Conservation (phyloP, 108 stramenopile genomes). For the Chaetoceros tenuissimus region DNA sequence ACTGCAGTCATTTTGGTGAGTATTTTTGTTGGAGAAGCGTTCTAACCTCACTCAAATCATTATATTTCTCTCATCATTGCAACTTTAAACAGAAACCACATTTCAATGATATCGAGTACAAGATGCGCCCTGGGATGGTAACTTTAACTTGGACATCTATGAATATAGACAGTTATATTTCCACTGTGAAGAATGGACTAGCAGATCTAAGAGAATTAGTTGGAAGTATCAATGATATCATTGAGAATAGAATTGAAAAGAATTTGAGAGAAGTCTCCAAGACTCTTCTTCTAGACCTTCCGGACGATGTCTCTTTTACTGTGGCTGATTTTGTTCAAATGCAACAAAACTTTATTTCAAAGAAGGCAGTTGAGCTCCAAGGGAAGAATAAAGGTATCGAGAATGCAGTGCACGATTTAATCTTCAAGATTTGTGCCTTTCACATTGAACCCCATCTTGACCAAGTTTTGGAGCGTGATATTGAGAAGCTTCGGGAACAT, state of each 20-base stretch:
- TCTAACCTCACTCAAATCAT: too few species aligned
- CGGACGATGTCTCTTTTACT: constrained; percentile 74
- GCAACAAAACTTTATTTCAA: constrained; percentile 69
- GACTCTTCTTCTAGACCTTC: constrained; percentile 80
- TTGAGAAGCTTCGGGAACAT: constrained; percentile 71
- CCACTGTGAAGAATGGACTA: constrained; percentile 63
- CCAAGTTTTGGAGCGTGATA: constrained; percentile 47
- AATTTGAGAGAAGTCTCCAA: constrained; percentile 80
- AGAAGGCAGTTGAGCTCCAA: constrained; percentile 61
- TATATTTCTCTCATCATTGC: too few species aligned
- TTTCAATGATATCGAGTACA: constrained; percentile 90
- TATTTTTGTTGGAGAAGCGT: background rate
- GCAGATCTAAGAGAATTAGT: constrained; percentile 80
- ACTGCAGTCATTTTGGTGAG: constrained; percentile 62
- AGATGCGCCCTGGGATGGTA: constrained; percentile 88
- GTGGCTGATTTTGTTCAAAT: constrained; percentile 84
- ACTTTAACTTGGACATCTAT: constrained; percentile 90
- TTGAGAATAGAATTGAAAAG: constrained; percentile 90
- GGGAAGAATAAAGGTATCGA: constrained; percentile 87
- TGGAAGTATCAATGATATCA: constrained; percentile 80
- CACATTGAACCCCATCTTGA: constrained; percentile 65
- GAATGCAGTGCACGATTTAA: constrained; percentile 78
- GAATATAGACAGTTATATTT: constrained; percentile 88
- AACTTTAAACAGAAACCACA: constrained; percentile 50
- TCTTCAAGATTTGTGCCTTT: constrained; percentile 61